Conservation (phyloP, 1,284 basidiomycete genomes). For the Blastosporella zonata region DNA sequence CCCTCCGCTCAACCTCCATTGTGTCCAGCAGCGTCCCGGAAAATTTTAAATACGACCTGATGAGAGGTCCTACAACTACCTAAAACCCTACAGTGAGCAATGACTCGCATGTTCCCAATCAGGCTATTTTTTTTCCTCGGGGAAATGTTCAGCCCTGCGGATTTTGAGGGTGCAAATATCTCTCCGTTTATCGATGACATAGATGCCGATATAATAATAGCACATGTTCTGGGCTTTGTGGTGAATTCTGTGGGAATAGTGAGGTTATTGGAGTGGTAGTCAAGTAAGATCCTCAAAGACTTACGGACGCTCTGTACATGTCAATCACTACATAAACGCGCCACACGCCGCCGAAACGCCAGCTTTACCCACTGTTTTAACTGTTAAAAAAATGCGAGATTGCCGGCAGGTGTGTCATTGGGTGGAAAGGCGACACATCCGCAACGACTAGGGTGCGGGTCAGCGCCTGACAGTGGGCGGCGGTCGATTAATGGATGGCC, state of each 20-base stretch:
- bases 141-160: not conserved
- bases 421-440: not conserved
- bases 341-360: not conserved
- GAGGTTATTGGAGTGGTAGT: not conserved
- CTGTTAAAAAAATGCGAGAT: not conserved
- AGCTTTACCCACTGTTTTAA: not conserved
- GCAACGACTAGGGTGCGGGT: not conserved
- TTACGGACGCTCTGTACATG: not conserved
- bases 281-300: not conserved
- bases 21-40: not conserved
- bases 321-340: not conserved
- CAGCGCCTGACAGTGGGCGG: slow-evolving; percentile 10
- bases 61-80: too few relatives aligned
- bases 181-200: not conserved
- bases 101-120: not conserved
- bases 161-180: not conserved
- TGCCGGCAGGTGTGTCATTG: not conserved
- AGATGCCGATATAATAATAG: not conserved
- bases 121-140: slow-evolving; percentile 1
- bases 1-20: too few relatives aligned
- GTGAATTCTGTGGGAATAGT: not conserved
- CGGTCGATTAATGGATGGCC: not conserved
- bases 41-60: not conserved
- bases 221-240: not conserved
- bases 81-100: too few relatives aligned